phyloP scores from a whole-genome alignment of 2,329 filamentous ascomycete species.

The Hypoxylon sp. region DNA sequence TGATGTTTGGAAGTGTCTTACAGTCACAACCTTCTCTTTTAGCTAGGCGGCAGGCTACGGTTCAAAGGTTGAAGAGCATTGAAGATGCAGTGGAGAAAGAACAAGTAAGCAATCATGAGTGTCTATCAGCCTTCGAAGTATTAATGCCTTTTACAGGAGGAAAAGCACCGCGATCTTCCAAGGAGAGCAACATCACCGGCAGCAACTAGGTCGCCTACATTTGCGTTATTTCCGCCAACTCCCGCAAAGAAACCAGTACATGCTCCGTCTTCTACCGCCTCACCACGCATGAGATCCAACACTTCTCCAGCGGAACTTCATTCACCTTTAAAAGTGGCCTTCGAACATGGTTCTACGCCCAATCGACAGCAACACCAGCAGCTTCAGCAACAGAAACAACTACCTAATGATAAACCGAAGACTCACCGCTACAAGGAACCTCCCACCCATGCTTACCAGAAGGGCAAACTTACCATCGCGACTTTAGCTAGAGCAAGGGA shows the following conservation, averaged over 20 bases:
- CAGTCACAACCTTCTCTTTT: slow-evolving; percentile 61
- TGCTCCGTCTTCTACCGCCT: slow-evolving; percentile 51
- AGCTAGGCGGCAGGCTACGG: slow-evolving; percentile 70
- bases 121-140: neutral
- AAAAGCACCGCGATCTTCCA: slow-evolving; percentile 31
- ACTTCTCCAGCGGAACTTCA: slow-evolving; percentile 67
- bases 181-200: slow-evolving; percentile 65
- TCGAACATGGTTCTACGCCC: slow-evolving; percentile 49
- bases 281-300: slow-evolving; percentile 66
- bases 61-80: slow-evolving; percentile 70
- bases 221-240: slow-evolving; percentile 63
- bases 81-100: slow-evolving; percentile 62
- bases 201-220: slow-evolving; percentile 60
- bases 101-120: slow-evolving; percentile 52
- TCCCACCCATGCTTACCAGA: slow-evolving; percentile 43
- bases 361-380: slow-evolving; percentile 43
- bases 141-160: slow-evolving; percentile 43
- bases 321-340: slow-evolving; percentile 60
- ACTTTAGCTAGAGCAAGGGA: slow-evolving; percentile 45
- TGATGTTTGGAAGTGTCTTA: slow-evolving; percentile 90
- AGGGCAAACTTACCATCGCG: slow-evolving; percentile 48
- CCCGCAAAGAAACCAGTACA: slow-evolving; percentile 47
- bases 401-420: slow-evolving; percentile 24
- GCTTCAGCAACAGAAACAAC: neutral
- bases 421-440: slow-evolving; percentile 34